Evolutionary conservation across 306 rosid species (phyloP).

Genomic region (Sesbania bispinosa): DNA sequence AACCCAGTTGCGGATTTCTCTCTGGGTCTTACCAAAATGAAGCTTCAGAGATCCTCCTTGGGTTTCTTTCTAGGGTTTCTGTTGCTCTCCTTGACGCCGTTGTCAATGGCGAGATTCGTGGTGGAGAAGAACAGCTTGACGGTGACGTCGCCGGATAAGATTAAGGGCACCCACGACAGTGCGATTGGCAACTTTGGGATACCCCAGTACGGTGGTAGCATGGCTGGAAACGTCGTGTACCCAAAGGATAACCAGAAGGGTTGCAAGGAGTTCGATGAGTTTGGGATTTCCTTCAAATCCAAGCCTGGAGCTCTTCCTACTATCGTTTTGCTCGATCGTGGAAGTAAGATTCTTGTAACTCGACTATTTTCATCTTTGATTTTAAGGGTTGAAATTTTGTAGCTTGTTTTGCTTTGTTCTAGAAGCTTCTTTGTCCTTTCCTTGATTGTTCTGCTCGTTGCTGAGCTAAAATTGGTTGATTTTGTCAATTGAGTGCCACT

Average conservation of each 20-base stretch:
- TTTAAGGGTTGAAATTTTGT: neutral
- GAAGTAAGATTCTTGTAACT: conserved; percentile 51
- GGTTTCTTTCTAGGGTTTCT: conserved; percentile 66
- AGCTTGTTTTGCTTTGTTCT: neutral
- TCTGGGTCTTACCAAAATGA: conserved; percentile 42
- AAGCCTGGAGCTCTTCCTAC: conserved; percentile 90
- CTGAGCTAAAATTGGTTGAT: neutral
- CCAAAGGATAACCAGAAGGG: conserved; percentile 88
- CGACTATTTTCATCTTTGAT: neutral
- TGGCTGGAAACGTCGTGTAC: conserved; percentile 81
- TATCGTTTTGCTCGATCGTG: conserved; percentile 89
- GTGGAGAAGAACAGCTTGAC: conserved; percentile 97
- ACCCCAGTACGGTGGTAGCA: conserved; percentile 98
- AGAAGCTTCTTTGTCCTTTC: neutral
- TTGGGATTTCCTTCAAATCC: conserved; percentile 62
- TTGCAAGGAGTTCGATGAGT: conserved; percentile 75
- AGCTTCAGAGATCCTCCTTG: conserved; percentile 50
- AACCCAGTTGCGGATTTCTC: conserved; percentile 16
- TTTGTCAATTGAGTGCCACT: neutral
- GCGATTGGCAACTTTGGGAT: conserved; percentile 99
- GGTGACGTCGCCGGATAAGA: conserved; percentile 82
- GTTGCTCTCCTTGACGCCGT: conserved; percentile 40
- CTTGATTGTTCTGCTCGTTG: conserved; percentile 5
- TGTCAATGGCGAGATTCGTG: conserved; percentile 67
- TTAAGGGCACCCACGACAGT: conserved; percentile 77